phyloP scores from a whole-genome alignment of 129 eudicot species.

The Daucus carota region DNA sequence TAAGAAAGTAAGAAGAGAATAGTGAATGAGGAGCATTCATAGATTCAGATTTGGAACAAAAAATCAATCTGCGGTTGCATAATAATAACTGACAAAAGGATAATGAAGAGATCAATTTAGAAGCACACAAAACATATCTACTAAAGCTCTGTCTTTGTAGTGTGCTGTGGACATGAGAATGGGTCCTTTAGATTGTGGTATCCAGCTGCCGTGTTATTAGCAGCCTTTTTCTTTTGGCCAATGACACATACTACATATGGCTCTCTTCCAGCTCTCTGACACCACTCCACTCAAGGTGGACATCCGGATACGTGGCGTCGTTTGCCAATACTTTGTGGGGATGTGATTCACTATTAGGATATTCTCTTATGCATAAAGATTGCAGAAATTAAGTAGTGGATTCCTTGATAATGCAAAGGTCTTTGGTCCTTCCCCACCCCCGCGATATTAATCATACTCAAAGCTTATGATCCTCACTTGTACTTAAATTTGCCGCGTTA shows the following conservation, averaged over 20 bases:
- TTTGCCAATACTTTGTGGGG: conserved; percentile 1
- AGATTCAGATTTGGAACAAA: not conserved
- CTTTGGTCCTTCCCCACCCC: not conserved
- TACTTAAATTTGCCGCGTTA: not conserved
- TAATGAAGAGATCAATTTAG: not conserved
- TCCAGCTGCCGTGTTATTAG: conserved; percentile 21
- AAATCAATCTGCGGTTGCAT: not conserved
- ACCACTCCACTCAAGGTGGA: not conserved
- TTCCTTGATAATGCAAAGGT: not conserved
- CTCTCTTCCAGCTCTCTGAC: conserved; percentile 24
- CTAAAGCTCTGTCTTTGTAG: not conserved
- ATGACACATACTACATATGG: conserved; percentile 18
- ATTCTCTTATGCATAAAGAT: not conserved
- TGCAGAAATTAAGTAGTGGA: not conserved
- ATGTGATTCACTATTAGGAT: not conserved
- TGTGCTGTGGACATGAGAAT: conserved; percentile 7
- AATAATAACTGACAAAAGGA: not conserved
- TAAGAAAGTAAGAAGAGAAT: not conserved
- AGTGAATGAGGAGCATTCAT: not conserved
- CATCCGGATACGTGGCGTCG: conserved; percentile 12
- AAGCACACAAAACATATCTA: not conserved
- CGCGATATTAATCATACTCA: not conserved
- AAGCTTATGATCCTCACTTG: not conserved
- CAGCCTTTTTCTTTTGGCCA: conserved; percentile 10
- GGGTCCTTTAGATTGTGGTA: conserved; percentile 14